These are phyloP conservation scores for Fonsecaea pedrosoi DNA, from an alignment of 2,329 filamentous ascomycete species.

Conservation along the genomic window DNA sequence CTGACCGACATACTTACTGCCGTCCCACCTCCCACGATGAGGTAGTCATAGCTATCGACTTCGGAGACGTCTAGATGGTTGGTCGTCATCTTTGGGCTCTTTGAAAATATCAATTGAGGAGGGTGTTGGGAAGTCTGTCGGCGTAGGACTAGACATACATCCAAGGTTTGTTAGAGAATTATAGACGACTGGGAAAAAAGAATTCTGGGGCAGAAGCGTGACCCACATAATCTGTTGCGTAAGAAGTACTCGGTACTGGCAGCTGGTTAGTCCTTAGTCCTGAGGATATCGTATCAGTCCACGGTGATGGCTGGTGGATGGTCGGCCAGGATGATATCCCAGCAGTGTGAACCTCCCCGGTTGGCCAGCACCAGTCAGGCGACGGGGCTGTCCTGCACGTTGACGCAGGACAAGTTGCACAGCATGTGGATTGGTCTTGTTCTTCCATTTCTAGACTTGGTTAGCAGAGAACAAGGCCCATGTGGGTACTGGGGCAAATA, in stretches of 20 bases:
- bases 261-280: background rate
- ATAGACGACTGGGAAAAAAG: constrained; percentile 1
- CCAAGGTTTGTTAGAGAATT: background rate
- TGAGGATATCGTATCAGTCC: constrained; percentile 12
- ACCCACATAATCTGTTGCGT: constrained; percentile 17
- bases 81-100: constrained; percentile 67
- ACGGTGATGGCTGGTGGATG: background rate
- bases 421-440: background rate
- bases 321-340: background rate
- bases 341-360: background rate
- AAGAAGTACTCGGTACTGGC: background rate
- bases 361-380: background rate
- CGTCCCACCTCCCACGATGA: constrained; percentile 84
- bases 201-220: background rate
- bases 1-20: constrained; percentile 50
- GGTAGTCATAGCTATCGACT: constrained; percentile 76
- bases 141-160: constrained; percentile 4
- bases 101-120: background rate
- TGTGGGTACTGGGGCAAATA: constrained; percentile 8
- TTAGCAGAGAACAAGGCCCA: background rate
- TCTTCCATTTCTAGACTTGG: background rate
- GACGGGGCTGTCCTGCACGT: background rate
- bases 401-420: background rate
- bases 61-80: constrained; percentile 69
- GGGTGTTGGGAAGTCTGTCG: background rate